Conservation (phyloP, 2,329 filamentous ascomycete species). For the Sclerotinia borealis region DNA sequence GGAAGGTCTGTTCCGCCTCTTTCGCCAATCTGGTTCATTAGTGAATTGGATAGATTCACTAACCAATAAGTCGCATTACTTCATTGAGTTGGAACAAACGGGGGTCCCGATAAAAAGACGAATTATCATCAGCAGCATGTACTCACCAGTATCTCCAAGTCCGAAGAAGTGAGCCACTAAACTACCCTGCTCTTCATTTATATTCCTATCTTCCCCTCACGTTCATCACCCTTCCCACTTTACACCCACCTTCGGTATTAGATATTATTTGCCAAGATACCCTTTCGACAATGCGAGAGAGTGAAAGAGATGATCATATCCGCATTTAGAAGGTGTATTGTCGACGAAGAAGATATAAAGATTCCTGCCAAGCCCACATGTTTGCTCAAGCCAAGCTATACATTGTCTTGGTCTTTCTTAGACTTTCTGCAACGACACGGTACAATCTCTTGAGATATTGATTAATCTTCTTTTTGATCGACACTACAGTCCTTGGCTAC, state of each 20-base stretch:
- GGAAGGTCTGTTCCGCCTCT: no score
- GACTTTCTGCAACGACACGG: not conserved
- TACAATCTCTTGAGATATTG: not conserved
- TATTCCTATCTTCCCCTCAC: no score
- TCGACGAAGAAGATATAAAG: not conserved
- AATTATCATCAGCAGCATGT: no score
- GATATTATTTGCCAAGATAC: no score
- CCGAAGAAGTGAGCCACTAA: no score
- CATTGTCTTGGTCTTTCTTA: slow-evolving; percentile 1
- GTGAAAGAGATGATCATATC: not conserved
- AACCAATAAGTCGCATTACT: not conserved
- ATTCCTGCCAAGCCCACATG: not conserved
- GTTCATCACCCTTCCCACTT: no score
- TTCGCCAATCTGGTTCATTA: no score
- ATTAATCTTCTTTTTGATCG: not conserved
- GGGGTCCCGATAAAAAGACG: no score
- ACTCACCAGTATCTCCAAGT: no score
- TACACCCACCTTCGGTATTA: no score
- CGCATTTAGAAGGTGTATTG: not conserved
- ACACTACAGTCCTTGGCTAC: not conserved
- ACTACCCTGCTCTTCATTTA: no score
- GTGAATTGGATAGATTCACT: not conserved
- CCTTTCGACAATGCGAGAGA: no score
- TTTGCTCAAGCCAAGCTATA: not conserved
- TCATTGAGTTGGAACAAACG: not conserved